phyloP scores from a whole-genome alignment of 2,329 filamentous ascomycete genomes.

The Hansfordia pulvinata region DNA sequence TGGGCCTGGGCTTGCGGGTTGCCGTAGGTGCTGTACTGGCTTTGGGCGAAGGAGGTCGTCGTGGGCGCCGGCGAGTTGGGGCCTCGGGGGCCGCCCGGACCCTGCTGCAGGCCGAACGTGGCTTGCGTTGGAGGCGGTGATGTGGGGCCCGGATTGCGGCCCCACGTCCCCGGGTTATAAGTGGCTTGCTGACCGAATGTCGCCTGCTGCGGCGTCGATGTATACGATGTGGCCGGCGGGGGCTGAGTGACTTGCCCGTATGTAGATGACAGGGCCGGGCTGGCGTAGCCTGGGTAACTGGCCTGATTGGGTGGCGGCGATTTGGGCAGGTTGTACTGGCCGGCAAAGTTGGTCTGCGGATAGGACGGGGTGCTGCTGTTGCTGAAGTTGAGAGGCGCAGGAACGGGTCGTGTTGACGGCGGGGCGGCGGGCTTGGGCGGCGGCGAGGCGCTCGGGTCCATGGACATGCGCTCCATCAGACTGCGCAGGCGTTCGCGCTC shows the following conservation, averaged over 20 bases:
- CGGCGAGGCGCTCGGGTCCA: slow-evolving; percentile 46
- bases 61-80: slow-evolving; percentile 44
- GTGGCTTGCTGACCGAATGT: slow-evolving; percentile 32
- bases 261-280: slow-evolving; percentile 21
- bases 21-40: slow-evolving; percentile 32
- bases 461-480: slow-evolving; percentile 90
- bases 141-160: slow-evolving; percentile 40
- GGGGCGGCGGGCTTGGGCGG: slow-evolving; percentile 20
- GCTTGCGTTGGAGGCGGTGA: slow-evolving; percentile 25
- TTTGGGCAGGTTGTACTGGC: slow-evolving; percentile 45
- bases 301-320: slow-evolving; percentile 38
- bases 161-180: slow-evolving; percentile 46
- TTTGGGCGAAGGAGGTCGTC: slow-evolving; percentile 22
- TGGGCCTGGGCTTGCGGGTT: slow-evolving; percentile 26
- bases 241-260: slow-evolving; percentile 15
- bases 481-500: slow-evolving; percentile 77
- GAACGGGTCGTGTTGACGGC: slow-evolving; percentile 24
- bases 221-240: too few species aligned
- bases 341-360: slow-evolving; percentile 36
- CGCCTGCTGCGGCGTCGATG: slow-evolving; percentile 21
- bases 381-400: slow-evolving; percentile 33
- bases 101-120: slow-evolving; percentile 19
- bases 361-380: slow-evolving; percentile 30
- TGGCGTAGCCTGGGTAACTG: slow-evolving; percentile 28
- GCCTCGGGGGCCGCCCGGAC: slow-evolving; percentile 15